Evolutionary conservation across 2,329 filamentous ascomycete species (phyloP), one percentile per base, ranked within the genome.

Genomic region (Exutisphaerella laricina): DNA sequence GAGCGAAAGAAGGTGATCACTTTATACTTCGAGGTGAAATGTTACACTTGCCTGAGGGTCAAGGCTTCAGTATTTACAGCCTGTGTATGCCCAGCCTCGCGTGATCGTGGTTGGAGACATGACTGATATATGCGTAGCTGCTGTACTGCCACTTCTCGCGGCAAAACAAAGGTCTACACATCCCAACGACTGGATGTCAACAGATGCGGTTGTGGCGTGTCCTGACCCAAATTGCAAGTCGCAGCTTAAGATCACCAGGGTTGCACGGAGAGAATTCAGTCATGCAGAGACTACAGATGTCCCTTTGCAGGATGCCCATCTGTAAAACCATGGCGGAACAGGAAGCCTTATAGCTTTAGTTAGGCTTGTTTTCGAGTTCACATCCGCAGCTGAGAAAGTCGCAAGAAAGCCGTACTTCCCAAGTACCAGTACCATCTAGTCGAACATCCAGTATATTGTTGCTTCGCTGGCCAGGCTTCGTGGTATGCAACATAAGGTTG

Each of bases 21-120:
- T 55, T 55, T 40, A 41, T 48, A 10, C 29, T 55, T 22, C 33
- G 41, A 28, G 52, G 50, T n/a, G 52, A 55, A 40, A 55, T 55
- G 50, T 25, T 55, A 28, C 49, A 53, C 32, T 39, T 55, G 23
- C 48, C 52, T 28, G 32, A 37, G 25, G 42, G 32, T 22, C 52
- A 55, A 37, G 52, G 52, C 3, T 51, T 53, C 20, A 55, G 52
- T 26, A 55, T 55, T 9, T 55, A 55, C 46, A 53, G 50, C 31
- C 39, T 55, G 10, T 43, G 51, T 54, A 32, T 21, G 45, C 43
- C 20, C 29, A 16, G 6, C 29, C 7, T n/a, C 30, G 5, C 20
- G 16, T 3, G 16, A 26, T 21, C 8, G 17, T 9, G 25, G 21
- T 10, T 21, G 5, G n/a, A n/a, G n/a, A n/a, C n/a, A n/a, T n/a